phyloP scores from a whole-genome alignment of 176 grass and related monocot genomes.

The Echinochloa phyllopogon region DNA sequence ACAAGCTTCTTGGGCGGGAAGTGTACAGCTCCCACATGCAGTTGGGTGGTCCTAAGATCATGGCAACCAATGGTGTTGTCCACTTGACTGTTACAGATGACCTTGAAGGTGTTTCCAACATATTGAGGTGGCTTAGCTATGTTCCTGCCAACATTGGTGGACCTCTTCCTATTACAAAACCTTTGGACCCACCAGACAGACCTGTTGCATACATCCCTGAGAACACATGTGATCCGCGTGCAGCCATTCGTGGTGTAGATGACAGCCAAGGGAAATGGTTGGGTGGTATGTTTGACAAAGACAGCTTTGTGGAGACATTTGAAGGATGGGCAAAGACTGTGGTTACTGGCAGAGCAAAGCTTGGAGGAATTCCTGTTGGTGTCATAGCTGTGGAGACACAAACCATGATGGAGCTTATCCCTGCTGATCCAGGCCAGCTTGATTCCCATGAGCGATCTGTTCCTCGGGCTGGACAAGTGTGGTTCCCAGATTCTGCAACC shows the following conservation, averaged over 20 bases:
- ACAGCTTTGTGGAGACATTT: conserved; percentile 93
- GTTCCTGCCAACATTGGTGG: conserved; percentile 89
- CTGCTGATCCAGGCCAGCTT: conserved; percentile 89
- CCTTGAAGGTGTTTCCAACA: conserved; percentile 87
- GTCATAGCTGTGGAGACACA: conserved; percentile 97
- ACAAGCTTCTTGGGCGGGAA: conserved; percentile 97
- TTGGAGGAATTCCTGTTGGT: conserved; percentile 95
- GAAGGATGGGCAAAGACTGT: conserved; percentile 99
- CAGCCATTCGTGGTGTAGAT: conserved; percentile 76
- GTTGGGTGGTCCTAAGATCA: conserved; percentile 98
- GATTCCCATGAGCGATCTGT: conserved; percentile 87
- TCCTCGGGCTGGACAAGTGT: conserved; percentile 92
- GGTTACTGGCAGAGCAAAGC: conserved; percentile 92
- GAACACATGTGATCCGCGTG: conserved; percentile 89
- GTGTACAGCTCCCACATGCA: conserved; percentile 99
- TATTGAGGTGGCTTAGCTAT: conserved; percentile 98
- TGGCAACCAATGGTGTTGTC: conserved; percentile 97
- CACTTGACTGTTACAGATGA: conserved; percentile 95
- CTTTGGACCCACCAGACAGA: conserved; percentile 85
- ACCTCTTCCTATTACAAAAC: conserved; percentile 79
- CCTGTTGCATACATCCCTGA: conserved; percentile 83
- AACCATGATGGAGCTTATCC: conserved; percentile 87
- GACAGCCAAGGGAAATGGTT: conserved; percentile 83
- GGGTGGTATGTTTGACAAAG: conserved; percentile 96
- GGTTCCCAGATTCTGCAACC: conserved; percentile 98